Base-by-base conservation (phyloP, 169 alveolate genomes). In the Eimeria falciformis region DNA sequence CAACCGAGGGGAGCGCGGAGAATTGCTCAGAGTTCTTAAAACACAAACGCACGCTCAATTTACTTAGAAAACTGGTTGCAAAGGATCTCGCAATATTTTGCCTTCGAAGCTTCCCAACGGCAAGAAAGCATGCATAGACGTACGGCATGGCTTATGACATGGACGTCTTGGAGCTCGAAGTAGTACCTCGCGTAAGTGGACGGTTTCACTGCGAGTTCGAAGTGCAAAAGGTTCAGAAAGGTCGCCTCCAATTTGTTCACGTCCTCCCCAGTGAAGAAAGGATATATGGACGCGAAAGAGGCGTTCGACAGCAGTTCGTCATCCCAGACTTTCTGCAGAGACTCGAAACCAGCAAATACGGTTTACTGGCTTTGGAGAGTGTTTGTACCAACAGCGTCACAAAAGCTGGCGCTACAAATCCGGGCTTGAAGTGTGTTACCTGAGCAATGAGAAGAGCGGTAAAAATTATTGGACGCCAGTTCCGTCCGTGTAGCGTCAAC, bases 401-500 rank as follows among this genome's bases (percentile, higher is more conserved):
- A n/a, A n/a, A n/a, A n/a, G n/a, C n/a, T n/a, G n/a, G n/a, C n/a
- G n/a, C n/a, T n/a, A n/a, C n/a, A n/a, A n/a, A n/a, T n/a, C n/a
- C n/a, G n/a, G n/a, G n/a, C n/a, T n/a, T n/a, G n/a, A n/a, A n/a
- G n/a, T n/a, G n/a, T n/a, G n/a, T 23, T 27, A 82, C 90, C 93
- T 96, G 95, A 0, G 98, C 98, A 18, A 97, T 97, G 71, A 97
- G 84, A 5, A 96, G 88, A 2, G 98, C 94, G 84, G 97, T 94
- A 47, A 97, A 93, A 37, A 96, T 94, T 5, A 97, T 79, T 17
- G 98, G 98, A 84, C 98, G 94, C 98, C 98, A 97, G 82, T 96
- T 97, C 21, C 97, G 95, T 2, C 97, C 96, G 65, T 95, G 92
- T 18, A 97, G 94, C 37, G 98, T 97, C 83, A 96, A 79, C 6